Evolutionary conservation across 2,329 filamentous ascomycete species (phyloP).

Genomic region (Talaromyces sp.): DNA sequence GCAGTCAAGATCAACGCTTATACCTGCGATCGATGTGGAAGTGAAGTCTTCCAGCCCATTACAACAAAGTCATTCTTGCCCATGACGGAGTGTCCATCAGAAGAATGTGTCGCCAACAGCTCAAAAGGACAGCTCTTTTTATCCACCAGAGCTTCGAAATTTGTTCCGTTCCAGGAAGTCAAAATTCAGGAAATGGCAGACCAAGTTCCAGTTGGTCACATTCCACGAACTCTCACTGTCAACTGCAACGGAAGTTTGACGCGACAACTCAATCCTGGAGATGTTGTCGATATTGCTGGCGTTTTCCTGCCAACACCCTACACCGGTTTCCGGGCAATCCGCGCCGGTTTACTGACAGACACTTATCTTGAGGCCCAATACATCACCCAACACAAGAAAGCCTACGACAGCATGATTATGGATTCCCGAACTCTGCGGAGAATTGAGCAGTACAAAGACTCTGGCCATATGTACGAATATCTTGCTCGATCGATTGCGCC

Average conservation of each 20-base stretch:
- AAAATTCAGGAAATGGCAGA: constrained; percentile 99
- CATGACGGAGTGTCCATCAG: constrained; percentile 77
- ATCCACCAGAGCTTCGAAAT: constrained; percentile 94
- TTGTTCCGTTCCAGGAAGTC: constrained; percentile 94
- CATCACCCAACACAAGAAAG: constrained; percentile 94
- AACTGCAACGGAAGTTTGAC: constrained; percentile 84
- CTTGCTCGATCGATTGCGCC: constrained; percentile 94
- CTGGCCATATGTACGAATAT: constrained; percentile 91
- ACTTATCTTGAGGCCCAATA: constrained; percentile 95
- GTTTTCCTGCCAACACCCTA: constrained; percentile 97
- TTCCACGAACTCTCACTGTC: constrained; percentile 83
- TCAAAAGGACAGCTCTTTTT: constrained; percentile 89
- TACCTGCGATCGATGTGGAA: constrained; percentile 92
- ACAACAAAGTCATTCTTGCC: constrained; percentile 87
- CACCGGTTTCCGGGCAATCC: constrained; percentile 97
- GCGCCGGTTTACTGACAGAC: constrained; percentile 90
- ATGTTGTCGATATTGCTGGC: constrained; percentile 88
- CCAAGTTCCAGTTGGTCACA: constrained; percentile 96
- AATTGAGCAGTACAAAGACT: constrained; percentile 78
- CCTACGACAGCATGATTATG: constrained; percentile 86
- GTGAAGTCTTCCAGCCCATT: constrained; percentile 95
- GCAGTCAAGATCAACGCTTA: constrained; percentile 97
- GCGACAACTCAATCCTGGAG: constrained; percentile 83
- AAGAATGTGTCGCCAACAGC: constrained; percentile 86
- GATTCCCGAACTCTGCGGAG: constrained; percentile 73